Conservation (phyloP, 31 red algal species). For the Odonthalia washingtoniensis region DNA sequence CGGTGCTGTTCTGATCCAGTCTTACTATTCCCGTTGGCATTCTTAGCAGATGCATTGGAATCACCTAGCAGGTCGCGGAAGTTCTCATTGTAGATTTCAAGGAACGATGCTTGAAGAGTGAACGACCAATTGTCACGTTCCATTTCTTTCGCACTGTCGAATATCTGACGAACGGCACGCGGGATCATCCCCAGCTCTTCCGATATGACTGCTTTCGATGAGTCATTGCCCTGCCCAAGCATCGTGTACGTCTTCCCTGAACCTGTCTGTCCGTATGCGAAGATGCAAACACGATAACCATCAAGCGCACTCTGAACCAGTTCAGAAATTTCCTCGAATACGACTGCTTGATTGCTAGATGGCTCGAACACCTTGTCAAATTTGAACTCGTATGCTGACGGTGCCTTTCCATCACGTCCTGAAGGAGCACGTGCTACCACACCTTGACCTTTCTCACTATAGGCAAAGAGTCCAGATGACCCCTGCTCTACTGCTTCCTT, state of each 20-base stretch:
- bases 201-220: no score
- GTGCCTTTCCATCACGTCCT: neutral
- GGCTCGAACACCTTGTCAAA: constrained; percentile 98
- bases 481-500: constrained; percentile 34
- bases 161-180: constrained; percentile 87
- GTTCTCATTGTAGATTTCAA: constrained; percentile 99
- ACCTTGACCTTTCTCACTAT: constrained; percentile 59
- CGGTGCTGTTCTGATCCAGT: constrained; percentile 45
- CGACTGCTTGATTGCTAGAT: constrained; percentile 51
- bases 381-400: constrained; percentile 51
- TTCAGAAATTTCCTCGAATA: constrained; percentile 96
- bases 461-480: constrained; percentile 52
- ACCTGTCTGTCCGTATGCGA: constrained; percentile 99
- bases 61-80: constrained; percentile 86
- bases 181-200: constrained; percentile 88
- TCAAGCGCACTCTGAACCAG: constrained; percentile 95
- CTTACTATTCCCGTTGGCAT: neutral
- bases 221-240: constrained; percentile 57
- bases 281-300: constrained; percentile 99
- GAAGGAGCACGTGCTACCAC: constrained; percentile 45
- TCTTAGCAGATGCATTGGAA: neutral
- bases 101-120: constrained; percentile 79
- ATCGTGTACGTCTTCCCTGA: constrained; percentile 99
- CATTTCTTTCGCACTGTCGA: constrained; percentile 75
- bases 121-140: constrained; percentile 81